A percentile compares a stretch with the other conserved stretches of the same genome.
Conservation (phyloP, 768 basidiomycete species). For the Suillus hirtellus region DNA sequence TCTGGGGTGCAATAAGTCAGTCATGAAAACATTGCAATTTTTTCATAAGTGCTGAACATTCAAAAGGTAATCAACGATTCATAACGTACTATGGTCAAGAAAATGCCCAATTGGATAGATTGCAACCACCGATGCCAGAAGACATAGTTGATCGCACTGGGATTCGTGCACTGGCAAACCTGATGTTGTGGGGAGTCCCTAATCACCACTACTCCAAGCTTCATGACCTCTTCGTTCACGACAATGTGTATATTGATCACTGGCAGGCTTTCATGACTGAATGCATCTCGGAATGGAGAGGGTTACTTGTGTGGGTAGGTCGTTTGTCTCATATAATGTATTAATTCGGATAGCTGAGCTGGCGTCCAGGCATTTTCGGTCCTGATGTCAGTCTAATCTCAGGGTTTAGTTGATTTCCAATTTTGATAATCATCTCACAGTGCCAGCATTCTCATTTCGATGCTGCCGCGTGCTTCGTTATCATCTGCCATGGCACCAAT, state of each 20-base stretch:
- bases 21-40: constrained; percentile 6
- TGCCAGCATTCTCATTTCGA: constrained; percentile 39
- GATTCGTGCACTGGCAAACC: constrained; percentile 35
- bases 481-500: constrained; percentile 9
- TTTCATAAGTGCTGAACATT: constrained; percentile 4
- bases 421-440: constrained; percentile 29
- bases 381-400: constrained; percentile 18
- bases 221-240: constrained; percentile 49
- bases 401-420: constrained; percentile 26
- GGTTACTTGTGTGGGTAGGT: constrained; percentile 36
- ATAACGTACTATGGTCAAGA: constrained; percentile 54
- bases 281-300: constrained; percentile 47
- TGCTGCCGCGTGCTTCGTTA: constrained; percentile 10
- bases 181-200: constrained; percentile 42
- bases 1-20: constrained; percentile 46
- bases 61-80: constrained; percentile 45
- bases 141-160: constrained; percentile 31
- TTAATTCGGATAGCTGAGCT: not conserved
- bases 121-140: constrained; percentile 46
- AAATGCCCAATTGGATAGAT: constrained; percentile 46
- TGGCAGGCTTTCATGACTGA: constrained; percentile 47
- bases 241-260: constrained; percentile 46
- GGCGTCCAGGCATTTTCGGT: constrained; percentile 16
- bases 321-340: not conserved
- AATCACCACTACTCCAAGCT: constrained; percentile 39